Conservation (phyloP, 768 basidiomycete genomes). For the Tulasnella sp. region DNA sequence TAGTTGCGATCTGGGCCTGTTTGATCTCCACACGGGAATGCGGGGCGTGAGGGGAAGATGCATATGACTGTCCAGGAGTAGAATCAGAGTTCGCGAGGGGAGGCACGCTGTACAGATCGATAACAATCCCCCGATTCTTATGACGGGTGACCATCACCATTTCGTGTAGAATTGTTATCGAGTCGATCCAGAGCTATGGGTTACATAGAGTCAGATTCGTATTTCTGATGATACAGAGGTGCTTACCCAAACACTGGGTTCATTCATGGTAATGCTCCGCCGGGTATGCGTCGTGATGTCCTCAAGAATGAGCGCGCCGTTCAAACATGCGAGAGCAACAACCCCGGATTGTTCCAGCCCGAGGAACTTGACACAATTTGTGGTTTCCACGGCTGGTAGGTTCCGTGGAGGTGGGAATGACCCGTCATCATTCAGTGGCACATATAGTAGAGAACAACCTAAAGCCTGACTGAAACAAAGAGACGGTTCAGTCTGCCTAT, state of each 20-base stretch:
- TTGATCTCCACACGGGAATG: neutral
- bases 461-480: neutral
- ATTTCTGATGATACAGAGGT: neutral
- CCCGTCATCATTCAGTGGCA: neutral
- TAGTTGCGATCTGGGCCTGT: neutral
- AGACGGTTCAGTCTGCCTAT: neutral
- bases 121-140: slow-evolving; percentile 1
- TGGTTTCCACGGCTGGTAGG: neutral
- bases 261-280: neutral
- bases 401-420: neutral
- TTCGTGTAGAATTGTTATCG: neutral
- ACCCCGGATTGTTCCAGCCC: neutral
- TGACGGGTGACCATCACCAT: neutral
- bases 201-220: neutral
- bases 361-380: neutral
- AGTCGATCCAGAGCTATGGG: neutral
- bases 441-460: neutral
- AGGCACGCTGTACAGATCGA: slow-evolving; percentile 4
- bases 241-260: neutral
- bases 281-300: neutral
- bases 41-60: neutral
- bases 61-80: neutral
- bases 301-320: neutral
- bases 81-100: neutral
- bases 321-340: neutral